Evolutionary conservation across 208 protist species (phyloP).

Genomic region (Phytomonas sp.): DNA sequence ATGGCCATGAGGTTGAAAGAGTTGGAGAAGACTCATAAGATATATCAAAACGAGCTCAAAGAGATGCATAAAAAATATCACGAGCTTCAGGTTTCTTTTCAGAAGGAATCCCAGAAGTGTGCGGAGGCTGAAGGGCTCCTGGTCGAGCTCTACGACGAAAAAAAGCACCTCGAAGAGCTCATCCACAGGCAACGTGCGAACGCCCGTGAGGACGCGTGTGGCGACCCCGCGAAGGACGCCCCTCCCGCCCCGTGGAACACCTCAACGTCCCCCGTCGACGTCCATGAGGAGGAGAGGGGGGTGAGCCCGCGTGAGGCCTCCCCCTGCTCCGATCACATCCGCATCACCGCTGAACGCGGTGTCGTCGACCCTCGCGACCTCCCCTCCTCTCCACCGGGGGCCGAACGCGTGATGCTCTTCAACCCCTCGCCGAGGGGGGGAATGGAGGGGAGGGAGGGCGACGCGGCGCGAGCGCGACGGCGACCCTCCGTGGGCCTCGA

Average conservation of each 20-base stretch:
- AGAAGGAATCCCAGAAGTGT: constrained; percentile 39
- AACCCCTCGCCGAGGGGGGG: not conserved
- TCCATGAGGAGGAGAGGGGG: not conserved
- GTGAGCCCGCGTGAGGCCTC: not conserved
- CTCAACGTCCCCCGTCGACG: not conserved
- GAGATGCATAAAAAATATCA: constrained; percentile 61
- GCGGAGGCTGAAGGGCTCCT: constrained; percentile 61
- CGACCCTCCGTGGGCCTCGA: constrained; percentile 13
- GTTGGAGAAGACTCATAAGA: constrained; percentile 57
- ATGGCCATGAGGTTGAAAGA: constrained; percentile 70
- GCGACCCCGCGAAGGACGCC: not conserved
- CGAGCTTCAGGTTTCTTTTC: constrained; percentile 37
- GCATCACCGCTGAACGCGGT: not conserved
- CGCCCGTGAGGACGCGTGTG: not conserved
- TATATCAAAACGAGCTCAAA: constrained; percentile 60
- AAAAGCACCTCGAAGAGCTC: constrained; percentile 47
- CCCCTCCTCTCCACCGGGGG: not conserved
- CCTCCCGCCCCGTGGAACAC: not conserved
- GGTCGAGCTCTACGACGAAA: constrained; percentile 66
- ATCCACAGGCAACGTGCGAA: constrained; percentile 13
- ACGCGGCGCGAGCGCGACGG: constrained; percentile 9
- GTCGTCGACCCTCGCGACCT: not conserved
- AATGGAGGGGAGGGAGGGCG: not conserved
- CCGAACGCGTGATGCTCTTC: not conserved
- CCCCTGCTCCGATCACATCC: not conserved